Conservation (phyloP, 441 rosid genomes). For the Adansonia gregorii region DNA sequence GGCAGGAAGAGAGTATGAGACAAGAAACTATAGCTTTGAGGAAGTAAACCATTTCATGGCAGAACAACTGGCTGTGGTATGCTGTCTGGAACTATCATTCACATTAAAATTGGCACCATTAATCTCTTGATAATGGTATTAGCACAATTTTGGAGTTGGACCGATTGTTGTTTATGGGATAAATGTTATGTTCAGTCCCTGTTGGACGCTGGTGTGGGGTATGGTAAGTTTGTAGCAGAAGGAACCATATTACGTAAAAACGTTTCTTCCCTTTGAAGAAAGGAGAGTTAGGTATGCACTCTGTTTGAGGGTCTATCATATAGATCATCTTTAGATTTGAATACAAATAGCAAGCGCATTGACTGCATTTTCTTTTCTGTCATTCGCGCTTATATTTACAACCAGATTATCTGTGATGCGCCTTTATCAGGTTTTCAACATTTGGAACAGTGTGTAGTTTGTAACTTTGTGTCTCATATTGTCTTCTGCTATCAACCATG, state of each 20-base stretch:
- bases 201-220: neutral
- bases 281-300: neutral
- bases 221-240: neutral
- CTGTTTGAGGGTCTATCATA: neutral
- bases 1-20: conserved; percentile 86
- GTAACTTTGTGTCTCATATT: neutral
- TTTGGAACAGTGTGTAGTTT: neutral
- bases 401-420: neutral
- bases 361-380: neutral
- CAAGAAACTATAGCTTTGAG: conserved; percentile 95
- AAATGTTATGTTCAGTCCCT: neutral
- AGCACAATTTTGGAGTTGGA: neutral
- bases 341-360: neutral
- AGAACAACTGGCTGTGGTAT: conserved; percentile 80
- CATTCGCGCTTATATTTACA: neutral
- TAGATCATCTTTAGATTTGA: neutral
- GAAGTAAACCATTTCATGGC: conserved; percentile 88
- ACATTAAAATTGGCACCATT: neutral
- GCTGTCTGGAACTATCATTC: conserved; percentile 28
- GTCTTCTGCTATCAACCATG: conserved; percentile 27
- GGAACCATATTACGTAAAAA: neutral
- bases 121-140: neutral
- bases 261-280: neutral
- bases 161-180: neutral
- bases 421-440: neutral